Evolutionary conservation across 495 filamentous ascomycete genomes (phyloP), one percentile per base, ranked within the genome.

Genomic region (Lasiosphaeris hirsuta): DNA sequence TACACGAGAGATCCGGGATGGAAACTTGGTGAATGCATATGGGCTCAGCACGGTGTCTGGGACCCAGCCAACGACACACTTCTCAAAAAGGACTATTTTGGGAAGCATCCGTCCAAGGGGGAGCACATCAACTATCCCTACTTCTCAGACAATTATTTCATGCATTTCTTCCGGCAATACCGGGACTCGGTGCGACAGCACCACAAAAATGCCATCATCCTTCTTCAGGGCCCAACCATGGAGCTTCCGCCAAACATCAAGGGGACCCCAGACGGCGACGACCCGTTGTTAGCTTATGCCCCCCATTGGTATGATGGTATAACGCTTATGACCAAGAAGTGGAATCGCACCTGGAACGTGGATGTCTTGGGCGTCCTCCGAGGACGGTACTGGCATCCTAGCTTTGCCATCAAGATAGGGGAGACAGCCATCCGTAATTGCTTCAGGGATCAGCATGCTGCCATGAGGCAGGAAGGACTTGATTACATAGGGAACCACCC

Each of bases 11-110:
- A 94, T 65, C 81, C 88, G 10, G 84, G 76, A 8, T 98, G 94
- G 94, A 94, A 87, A 63, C 72, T 98, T 9, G 95, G 93, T 13
- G 85, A 95, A 71, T 97, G 94, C 67, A 60, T 97, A 33, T 98
- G 94, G 94, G 94, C 95, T 10, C 94, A 97, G 61, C 92, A 97
- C 72, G 92, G 91, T 4, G 84, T 97, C 0, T 98, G 94, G 94
- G 92, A 97, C 66, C 88, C 89, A 7, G 77, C 79, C 0, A 86
- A 79, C 7, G 90, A 96, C 67, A 83, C 81, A 11, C 74, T 98
- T 2, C 70, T 95, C 34, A 84, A 81, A 58, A 94, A 92, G 66
- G 86, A 95, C 64, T 97, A 97, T 71, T 98, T 98, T 63, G 78
- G 83, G 7, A 89, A 87, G 60, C 80, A 86, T 44, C 90, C 91